Evolutionary conservation across 2,329 filamentous ascomycete species (phyloP).

Genomic region (Cordyceps militaris): DNA sequence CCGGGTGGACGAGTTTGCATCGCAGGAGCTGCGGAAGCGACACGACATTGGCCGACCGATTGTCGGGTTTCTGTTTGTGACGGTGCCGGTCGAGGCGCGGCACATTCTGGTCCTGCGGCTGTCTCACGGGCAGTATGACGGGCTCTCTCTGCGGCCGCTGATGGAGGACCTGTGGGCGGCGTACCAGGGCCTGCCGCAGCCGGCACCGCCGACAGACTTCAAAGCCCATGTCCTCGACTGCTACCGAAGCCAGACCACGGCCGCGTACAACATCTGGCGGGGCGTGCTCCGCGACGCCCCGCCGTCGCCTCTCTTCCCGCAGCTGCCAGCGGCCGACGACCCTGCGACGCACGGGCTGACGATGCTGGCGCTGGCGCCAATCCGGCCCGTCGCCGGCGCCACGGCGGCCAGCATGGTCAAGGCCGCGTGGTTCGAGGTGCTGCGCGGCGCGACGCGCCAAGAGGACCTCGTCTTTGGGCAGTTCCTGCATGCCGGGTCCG

Average conservation of each 20-base stretch:
- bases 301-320: background rate
- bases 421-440: background rate
- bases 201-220: background rate
- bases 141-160: background rate
- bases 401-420: conserved; percentile 4
- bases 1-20: background rate
- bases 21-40: conserved; percentile 1
- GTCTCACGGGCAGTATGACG: conserved; percentile 3
- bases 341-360: background rate
- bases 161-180: background rate
- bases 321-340: background rate
- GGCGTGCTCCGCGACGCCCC: background rate
- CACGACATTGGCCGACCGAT: background rate
- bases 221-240: background rate
- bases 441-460: background rate
- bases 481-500: conserved; percentile 3
- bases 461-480: background rate
- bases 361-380: background rate
- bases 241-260: background rate
- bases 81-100: background rate
- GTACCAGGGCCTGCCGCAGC: background rate
- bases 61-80: background rate
- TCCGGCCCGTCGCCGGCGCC: background rate
- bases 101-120: background rate
- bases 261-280: background rate